phyloP scores from a whole-genome alignment of 2,329 filamentous ascomycete genomes.

The Alternaria consortialis region DNA sequence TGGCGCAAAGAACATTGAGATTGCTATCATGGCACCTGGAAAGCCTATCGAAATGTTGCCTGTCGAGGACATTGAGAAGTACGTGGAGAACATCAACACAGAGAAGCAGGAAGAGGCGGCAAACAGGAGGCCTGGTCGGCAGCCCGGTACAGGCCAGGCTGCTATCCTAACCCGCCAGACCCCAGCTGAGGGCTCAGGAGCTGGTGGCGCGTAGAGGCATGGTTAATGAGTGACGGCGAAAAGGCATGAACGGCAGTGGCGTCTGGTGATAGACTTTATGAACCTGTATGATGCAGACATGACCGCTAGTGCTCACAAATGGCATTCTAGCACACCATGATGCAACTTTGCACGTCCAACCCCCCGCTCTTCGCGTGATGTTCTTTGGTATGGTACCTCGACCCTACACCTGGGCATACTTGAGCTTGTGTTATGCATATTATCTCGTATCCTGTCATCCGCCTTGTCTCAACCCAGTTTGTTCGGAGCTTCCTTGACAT shows the following conservation, averaged over 20 bases:
- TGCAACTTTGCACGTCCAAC: slow-evolving; percentile 5
- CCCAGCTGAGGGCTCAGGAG: slow-evolving; percentile 48
- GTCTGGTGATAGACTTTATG: slow-evolving; percentile 42
- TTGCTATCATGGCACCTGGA: slow-evolving; percentile 95
- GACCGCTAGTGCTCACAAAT: slow-evolving; percentile 37
- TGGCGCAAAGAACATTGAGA: slow-evolving; percentile 99
- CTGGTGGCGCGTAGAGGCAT: slow-evolving; percentile 20
- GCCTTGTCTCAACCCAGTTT: slow-evolving; percentile 70
- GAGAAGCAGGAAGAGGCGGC: slow-evolving; percentile 99
- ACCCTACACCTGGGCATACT: neutral
- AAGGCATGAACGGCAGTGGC: slow-evolving; percentile 42
- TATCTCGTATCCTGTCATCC: neutral
- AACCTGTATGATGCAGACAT: slow-evolving; percentile 41
- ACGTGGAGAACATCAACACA: slow-evolving; percentile 98
- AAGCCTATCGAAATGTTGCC: slow-evolving; percentile 92
- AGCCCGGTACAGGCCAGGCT: slow-evolving; percentile 73
- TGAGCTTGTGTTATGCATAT: slow-evolving; percentile 5
- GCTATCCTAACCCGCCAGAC: slow-evolving; percentile 75
- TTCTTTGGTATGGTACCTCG: neutral
- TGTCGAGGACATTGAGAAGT: slow-evolving; percentile 93
- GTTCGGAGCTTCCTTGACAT: slow-evolving; percentile 77
- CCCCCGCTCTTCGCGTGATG: slow-evolving; percentile 23
- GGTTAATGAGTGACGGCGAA: slow-evolving; percentile 34
- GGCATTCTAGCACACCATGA: slow-evolving; percentile 34
- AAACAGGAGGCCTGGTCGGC: slow-evolving; percentile 78